Evolutionary conservation across 345 rosid species (phyloP), one percentile per base, ranked within the genome.

Genomic region (Eucalyptus curtisii): DNA sequence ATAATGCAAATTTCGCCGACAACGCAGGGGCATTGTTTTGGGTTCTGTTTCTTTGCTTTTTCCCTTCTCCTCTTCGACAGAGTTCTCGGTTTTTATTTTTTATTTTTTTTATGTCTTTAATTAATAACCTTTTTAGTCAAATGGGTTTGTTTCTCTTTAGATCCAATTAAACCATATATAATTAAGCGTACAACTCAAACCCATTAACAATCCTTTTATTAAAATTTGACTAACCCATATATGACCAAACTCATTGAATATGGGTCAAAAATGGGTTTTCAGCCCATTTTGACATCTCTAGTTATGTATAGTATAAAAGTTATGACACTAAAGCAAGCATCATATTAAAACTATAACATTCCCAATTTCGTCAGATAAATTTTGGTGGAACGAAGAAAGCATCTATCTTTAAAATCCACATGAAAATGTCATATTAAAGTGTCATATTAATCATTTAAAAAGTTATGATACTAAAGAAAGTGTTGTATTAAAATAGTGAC

Each of bases 361-460:
- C 30, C 3, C 13, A 55, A 55, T 55, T 55, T 22, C 1, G 8
- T 55, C 30, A 24, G 27, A 55, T 0, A 55, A 2, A 0, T 55
- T 55, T 55, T 55, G 13, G 13, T 24, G 61, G 3, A 25, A 55
- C 0, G 6, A 25, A 55, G 30, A 55, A 55, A 55, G 61, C 30
- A 55, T 55, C 2, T 17, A 0, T 55, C 61, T 55, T 25, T 55
- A 10, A 55, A 55, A 24, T 55, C 61, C 61, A 55, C 30, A 10
- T 24, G 61, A 55, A 24, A 55, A 24, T 55, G 61, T 55, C 27
- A 22, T 55, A 55, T 22, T 55, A 9, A 55, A 24, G 6, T 55
- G 13, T 55, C 6, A 5, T 24, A 24, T 5, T 61, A 6, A 27
- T 30, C 2, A 1, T 30, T 61, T 27, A 27, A 61, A 27, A 30